Base-by-base conservation (phyloP, 2,329 filamentous ascomycete genomes). In the Alternaria dauci region DNA sequence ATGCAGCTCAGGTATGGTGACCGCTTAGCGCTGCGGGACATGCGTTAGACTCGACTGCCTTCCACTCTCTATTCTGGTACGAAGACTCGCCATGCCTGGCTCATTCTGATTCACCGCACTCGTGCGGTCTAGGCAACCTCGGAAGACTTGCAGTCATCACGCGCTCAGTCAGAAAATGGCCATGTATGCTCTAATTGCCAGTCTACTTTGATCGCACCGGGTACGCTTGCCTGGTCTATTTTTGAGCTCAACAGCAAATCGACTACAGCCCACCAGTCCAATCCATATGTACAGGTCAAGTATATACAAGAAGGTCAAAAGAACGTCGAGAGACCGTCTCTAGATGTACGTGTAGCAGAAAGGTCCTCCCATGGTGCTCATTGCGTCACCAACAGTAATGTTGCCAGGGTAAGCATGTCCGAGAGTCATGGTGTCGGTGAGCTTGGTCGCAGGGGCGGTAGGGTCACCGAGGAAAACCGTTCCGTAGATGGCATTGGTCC, bases 271-370 rank as follows among this genome's bases (percentile, higher is more conserved):
- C 50, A 51, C 28, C n/a, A 3, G n/a, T n/a, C 8, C 23, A 26
- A 30, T 4, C 14, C 14, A n/a, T 30, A 39, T 62, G 34, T 46
- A 58, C 42, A 20, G 39, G 34, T 41, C 36, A 57, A 63, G 34
- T 62, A 54, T 63, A 18, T 60, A 58, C 55, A 58, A 18, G 34
- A 57, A 59, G 47, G 32, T 20, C 26, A 32, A 51, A 43, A 6
- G 9, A 38, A 2, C 11, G 25, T 38, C 9, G 16, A 32, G 28
- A 11, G n/a, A 6, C 8, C 42, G 18, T 26, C 26, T 61, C 52
- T 67, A 76, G 41, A 75, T 61, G 62, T 83, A 83, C 4, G 80
- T 74, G 61, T 83, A 83, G 67, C 81, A 83, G 63, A 83, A 82
- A n/a, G 78, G 79, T 2, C 81, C 81, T n/a, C 62, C 77, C 28